Base-by-base conservation (phyloP, 1,284 basidiomycete genomes). In the Phenoliferia sp. region DNA sequence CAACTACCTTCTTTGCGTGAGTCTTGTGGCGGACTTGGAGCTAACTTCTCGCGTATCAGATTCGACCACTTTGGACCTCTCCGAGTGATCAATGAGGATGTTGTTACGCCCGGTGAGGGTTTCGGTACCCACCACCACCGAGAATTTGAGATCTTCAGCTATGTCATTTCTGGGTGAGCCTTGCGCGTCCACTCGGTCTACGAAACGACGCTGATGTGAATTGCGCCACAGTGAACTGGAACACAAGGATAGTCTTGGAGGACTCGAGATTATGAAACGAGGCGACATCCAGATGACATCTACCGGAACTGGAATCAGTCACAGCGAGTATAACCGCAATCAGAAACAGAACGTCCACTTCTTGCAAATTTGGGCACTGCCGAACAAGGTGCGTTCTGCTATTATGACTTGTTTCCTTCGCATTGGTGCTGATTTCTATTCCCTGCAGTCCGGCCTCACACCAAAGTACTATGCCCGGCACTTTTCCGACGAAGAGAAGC, bases 121-220 rank as follows among this genome's bases (percentile, higher is more conserved):
- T 97, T 97, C 74, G 92, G 90, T 3, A 88, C 87, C 0, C 93
- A 97, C 71, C 84, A 78, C 12, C 94, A 97, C 77, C 82, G 85
- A 36, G 89, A 90, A 77, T 90, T 91, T 74, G 92, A 98, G 77
- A 97, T 97, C 73, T 71, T 63, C 33, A 36, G 87, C 1, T 94
- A 96, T 73, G 80, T 93, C 60, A 85, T 93, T 35, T 76, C 80
- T n/a, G 91, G 91, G 5, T 52, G 48, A 22, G 48, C 5, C 22
- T 52, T 19, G 48, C 6, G 48, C 48, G 48, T 26, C 28, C 22
- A 52, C 48, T 26, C n/a, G n/a, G n/a, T n/a, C n/a, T n/a, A n/a
- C 3, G 82, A 88, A 74, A 28, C n/a, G 48, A 28, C n/a, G 48
- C 48, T 52, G 6, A 28, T n/a, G 48, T 52, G 48, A 52, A 28